These are phyloP conservation scores for Fragilaria radians DNA, from an alignment of 108 stramenopile species.

Conservation along the genomic window DNA sequence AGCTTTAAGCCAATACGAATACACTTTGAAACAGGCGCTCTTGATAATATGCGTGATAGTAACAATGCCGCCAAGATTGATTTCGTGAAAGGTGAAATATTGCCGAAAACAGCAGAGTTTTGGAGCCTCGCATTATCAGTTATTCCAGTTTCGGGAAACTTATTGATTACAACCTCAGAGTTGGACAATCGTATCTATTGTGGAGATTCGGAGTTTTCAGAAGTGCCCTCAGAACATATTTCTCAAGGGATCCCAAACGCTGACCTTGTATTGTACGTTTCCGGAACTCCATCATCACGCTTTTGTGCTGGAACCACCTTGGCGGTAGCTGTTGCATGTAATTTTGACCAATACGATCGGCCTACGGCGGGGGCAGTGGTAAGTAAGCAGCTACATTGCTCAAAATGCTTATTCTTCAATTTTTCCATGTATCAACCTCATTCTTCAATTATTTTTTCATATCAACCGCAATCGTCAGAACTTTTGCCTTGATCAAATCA, in stretches of 20 bases:
- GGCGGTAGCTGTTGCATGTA: slow-evolving; percentile 17
- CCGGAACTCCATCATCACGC: neutral
- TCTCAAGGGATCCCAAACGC: slow-evolving; percentile 42
- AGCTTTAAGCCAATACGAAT: slow-evolving; percentile 72
- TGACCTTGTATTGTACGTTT: slow-evolving; percentile 2
- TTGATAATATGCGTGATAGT: slow-evolving; percentile 37
- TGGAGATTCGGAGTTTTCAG: slow-evolving; percentile 74
- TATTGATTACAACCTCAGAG: slow-evolving; percentile 53
- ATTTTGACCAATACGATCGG: slow-evolving; percentile 20
- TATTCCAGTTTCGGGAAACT: slow-evolving; percentile 60
- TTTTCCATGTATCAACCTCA: slow-evolving; percentile 19
- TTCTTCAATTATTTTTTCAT: neutral
- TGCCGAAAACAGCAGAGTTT: slow-evolving; percentile 57
- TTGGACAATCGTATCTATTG: slow-evolving; percentile 61
- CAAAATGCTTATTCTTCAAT: slow-evolving; percentile 19
- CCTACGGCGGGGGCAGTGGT: slow-evolving; percentile 37
- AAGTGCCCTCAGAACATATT: slow-evolving; percentile 60
- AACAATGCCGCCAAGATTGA: slow-evolving; percentile 57
- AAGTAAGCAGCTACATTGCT: too few relatives aligned
- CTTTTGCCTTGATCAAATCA: slow-evolving; percentile 34
- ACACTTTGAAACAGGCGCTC: slow-evolving; percentile 52
- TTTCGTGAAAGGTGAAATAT: slow-evolving; percentile 63
- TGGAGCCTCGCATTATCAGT: slow-evolving; percentile 66
- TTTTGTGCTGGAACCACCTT: slow-evolving; percentile 3
- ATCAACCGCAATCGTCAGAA: neutral